phyloP scores from a whole-genome alignment of 164 flowering plant genomes.

The Houttuynia cordata region DNA sequence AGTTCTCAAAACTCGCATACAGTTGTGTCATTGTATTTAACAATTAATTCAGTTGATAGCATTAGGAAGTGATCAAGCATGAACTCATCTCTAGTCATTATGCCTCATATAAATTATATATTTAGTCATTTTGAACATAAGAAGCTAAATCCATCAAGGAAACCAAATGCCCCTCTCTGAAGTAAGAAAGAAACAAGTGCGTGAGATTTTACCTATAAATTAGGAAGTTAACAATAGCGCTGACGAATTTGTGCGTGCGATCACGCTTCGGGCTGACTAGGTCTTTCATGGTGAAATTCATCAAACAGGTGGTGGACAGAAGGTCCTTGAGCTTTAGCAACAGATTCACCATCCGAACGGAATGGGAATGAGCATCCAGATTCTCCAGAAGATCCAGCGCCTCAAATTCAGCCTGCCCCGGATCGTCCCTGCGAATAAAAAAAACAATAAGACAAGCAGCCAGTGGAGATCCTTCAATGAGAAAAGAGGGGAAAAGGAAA shows the following conservation, averaged over 20 bases:
- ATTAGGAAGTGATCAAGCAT: too few relatives aligned
- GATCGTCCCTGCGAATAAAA: constrained; percentile 49
- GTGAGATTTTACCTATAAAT: constrained; percentile 40
- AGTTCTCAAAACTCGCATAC: too few relatives aligned
- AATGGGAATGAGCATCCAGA: constrained; percentile 53
- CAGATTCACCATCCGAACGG: constrained; percentile 42
- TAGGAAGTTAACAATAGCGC: constrained; percentile 58
- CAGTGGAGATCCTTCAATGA: not conserved
- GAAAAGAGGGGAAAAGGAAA: not conserved
- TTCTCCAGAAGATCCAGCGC: constrained; percentile 71
- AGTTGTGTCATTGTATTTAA: too few relatives aligned
- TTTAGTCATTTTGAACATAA: too few relatives aligned
- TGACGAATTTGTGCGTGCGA: constrained; percentile 42
- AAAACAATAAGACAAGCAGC: not conserved
- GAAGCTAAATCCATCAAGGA: too few relatives aligned
- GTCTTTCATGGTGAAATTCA: constrained; percentile 47
- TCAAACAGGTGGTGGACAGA: constrained; percentile 41
- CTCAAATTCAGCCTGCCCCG: constrained; percentile 50
- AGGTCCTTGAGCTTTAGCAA: constrained; percentile 39
- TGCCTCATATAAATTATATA: too few relatives aligned
- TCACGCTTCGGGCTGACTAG: constrained; percentile 47
- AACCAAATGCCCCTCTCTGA: not conserved
- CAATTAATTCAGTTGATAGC: too few relatives aligned
- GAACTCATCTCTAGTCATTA: too few relatives aligned
- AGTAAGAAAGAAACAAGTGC: not conserved